phyloP scores from a whole-genome alignment of 2,329 filamentous ascomycete genomes.

The Bipolaris victoriae region DNA sequence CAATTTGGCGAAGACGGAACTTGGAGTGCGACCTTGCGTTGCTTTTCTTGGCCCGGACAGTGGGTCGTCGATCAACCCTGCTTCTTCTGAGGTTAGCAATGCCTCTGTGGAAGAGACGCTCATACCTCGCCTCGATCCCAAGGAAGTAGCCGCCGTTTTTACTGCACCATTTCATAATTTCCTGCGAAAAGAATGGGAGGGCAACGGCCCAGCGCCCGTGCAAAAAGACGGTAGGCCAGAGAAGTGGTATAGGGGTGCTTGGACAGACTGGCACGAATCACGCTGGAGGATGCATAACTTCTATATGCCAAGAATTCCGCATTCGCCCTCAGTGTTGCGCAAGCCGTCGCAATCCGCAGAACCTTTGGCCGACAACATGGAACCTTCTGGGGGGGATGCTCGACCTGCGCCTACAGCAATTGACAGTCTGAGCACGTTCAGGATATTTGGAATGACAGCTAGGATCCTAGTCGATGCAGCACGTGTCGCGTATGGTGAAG shows the following conservation, averaged over 20 bases:
- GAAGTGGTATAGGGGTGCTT: constrained; percentile 84
- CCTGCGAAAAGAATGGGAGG: constrained; percentile 62
- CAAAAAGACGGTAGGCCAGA: constrained; percentile 52
- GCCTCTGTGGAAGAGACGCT: constrained; percentile 64
- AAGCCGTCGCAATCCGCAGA: constrained; percentile 8
- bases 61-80: constrained; percentile 34
- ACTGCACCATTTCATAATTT: constrained; percentile 89
- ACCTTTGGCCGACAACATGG: constrained; percentile 1
- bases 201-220: constrained; percentile 51
- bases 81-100: constrained; percentile 13
- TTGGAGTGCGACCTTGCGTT: constrained; percentile 58
- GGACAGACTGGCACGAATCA: constrained; percentile 78
- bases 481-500: constrained; percentile 78
- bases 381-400: constrained; percentile 30
- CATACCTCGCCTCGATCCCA: constrained; percentile 82
- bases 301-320: constrained; percentile 68
- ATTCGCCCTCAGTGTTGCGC: constrained; percentile 16
- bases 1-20: constrained; percentile 58
- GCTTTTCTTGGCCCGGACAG: constrained; percentile 61
- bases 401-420: constrained; percentile 47
- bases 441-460: constrained; percentile 95
- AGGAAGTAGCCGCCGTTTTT: constrained; percentile 93
- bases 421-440: constrained; percentile 66
- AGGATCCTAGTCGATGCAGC: constrained; percentile 88
- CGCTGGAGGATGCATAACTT: constrained; percentile 93